These are phyloP conservation scores for Rhizoclosmatium sp. DNA, from an alignment of 192 early-diverging fungal genomes.

Conservation along the genomic window DNA sequence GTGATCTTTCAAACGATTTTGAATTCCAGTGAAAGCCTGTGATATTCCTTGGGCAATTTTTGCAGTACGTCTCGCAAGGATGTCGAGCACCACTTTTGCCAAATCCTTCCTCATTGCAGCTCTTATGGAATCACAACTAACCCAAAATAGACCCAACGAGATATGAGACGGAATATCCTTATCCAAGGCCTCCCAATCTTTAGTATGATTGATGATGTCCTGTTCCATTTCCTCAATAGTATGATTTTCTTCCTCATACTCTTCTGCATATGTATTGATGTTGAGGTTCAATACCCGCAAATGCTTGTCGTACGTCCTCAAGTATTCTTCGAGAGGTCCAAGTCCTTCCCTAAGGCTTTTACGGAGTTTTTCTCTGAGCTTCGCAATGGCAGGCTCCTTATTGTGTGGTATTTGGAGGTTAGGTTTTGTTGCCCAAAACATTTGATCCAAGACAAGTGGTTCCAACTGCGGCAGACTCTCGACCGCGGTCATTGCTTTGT, in stretches of 20 bases:
- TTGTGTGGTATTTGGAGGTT: slow-evolving; percentile 58
- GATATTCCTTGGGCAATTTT: slow-evolving; percentile 54
- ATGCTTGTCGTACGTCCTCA: slow-evolving; percentile 61
- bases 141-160: slow-evolving; percentile 62
- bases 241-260: slow-evolving; percentile 63
- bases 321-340: slow-evolving; percentile 54
- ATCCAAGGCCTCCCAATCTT: slow-evolving; percentile 68
- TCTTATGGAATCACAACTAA: slow-evolving; percentile 63
- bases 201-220: slow-evolving; percentile 54
- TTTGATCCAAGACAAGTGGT: slow-evolving; percentile 64
- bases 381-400: slow-evolving; percentile 48
- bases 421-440: slow-evolving; percentile 68
- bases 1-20: slow-evolving; percentile 56
- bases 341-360: slow-evolving; percentile 49
- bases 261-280: slow-evolving; percentile 54
- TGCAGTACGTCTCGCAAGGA: slow-evolving; percentile 50
- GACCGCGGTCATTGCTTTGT: slow-evolving; percentile 59
- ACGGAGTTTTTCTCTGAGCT: slow-evolving; percentile 43
- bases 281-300: slow-evolving; percentile 59
- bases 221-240: slow-evolving; percentile 65
- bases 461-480: slow-evolving; percentile 67
- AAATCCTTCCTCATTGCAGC: slow-evolving; percentile 63
- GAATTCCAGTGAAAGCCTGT: slow-evolving; percentile 54
- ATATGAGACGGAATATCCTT: slow-evolving; percentile 67
- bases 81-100: slow-evolving; percentile 60